A percentile compares a stretch with the other conserved stretches of the same genome.
Conservation (phyloP, 257 asterid genomes). For the Eucommia ulmoides region DNA sequence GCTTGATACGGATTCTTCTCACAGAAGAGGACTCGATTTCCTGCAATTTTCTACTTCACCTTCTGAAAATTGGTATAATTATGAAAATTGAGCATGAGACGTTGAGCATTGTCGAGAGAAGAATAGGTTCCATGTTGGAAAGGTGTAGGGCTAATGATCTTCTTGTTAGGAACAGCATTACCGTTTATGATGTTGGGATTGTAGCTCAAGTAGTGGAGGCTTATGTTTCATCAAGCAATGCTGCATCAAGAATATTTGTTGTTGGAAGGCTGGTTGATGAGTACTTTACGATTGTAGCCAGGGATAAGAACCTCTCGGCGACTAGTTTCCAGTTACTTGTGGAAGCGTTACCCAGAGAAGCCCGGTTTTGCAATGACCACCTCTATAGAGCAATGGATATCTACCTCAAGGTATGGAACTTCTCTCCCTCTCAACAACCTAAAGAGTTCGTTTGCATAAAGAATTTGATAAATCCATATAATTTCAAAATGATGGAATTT, state of each 20-base stretch:
- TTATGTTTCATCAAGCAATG: slow-evolving; percentile 8
- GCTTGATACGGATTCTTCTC: slow-evolving; percentile 15
- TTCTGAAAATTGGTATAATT: slow-evolving; percentile 13
- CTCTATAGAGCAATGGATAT: slow-evolving; percentile 24
- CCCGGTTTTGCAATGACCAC: slow-evolving; percentile 15
- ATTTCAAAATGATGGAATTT: too few relatives aligned
- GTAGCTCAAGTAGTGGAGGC: slow-evolving; percentile 15
- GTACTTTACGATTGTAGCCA: slow-evolving; percentile 13
- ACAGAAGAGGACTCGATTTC: slow-evolving; percentile 16
- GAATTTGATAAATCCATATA: too few relatives aligned
- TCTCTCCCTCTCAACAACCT: too few relatives aligned
- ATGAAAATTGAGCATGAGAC: slow-evolving; percentile 13
- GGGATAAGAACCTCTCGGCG: slow-evolving; percentile 12
- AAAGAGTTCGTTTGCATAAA: too few relatives aligned
- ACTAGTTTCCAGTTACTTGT: slow-evolving; percentile 15
- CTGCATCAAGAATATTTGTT: slow-evolving; percentile 3
- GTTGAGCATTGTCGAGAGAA: slow-evolving; percentile 12
- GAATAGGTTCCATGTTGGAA: slow-evolving; percentile 16
- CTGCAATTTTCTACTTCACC: slow-evolving; percentile 25
- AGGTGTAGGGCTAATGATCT: slow-evolving; percentile 15
- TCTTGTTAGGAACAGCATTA: slow-evolving; percentile 15
- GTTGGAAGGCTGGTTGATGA: slow-evolving; percentile 21
- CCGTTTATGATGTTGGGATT: slow-evolving; percentile 11
- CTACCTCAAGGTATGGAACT: slow-evolving; percentile 24
- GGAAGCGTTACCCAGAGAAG: slow-evolving; percentile 16